Percentiles rank a stretch among this genome's conserved stretches.
These are phyloP conservation scores for Teratosphaeria epicoccoides DNA, from an alignment of 2,329 filamentous ascomycete genomes.

Conservation along the genomic window DNA sequence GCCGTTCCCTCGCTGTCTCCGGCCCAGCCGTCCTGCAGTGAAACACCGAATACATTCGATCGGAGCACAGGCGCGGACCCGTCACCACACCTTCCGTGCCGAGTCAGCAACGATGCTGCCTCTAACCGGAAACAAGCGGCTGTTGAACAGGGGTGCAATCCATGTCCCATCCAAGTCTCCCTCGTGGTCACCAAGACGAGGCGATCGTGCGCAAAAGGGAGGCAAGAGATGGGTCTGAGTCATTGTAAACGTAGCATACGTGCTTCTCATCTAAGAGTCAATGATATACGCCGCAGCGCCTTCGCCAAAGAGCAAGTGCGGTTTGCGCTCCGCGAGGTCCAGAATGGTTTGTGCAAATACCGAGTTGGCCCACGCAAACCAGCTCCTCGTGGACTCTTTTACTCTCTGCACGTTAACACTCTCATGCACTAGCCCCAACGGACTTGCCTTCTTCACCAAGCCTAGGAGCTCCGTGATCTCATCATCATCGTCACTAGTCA, in stretches of 20 bases:
- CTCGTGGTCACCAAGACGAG: too few relatives aligned
- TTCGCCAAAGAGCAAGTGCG: conserved; percentile 69
- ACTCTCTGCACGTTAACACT: conserved; percentile 71
- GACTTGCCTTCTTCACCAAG: conserved; percentile 63
- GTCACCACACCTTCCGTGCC: too few relatives aligned
- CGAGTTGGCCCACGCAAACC: conserved; percentile 98
- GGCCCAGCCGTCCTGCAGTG: too few relatives aligned
- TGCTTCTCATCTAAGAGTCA: neutral
- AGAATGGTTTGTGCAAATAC: conserved; percentile 90
- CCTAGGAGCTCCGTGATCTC: conserved; percentile 69
- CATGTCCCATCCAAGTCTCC: too few relatives aligned
- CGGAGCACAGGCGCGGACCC: too few relatives aligned
- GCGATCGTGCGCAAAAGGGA: too few relatives aligned
- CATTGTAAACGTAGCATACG: neutral
- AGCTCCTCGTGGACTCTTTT: conserved; percentile 68
- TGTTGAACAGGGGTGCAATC: too few relatives aligned
- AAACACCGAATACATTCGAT: too few relatives aligned
- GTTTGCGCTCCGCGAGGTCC: conserved; percentile 79
- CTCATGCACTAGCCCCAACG: conserved; percentile 78
- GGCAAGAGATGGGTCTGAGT: neutral
- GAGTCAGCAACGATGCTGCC: too few relatives aligned
- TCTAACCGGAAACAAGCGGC: too few relatives aligned
- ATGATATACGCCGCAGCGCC: conserved; percentile 47
- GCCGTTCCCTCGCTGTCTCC: too few relatives aligned
- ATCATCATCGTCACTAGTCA: conserved; percentile 71